Evolutionary conservation across 768 basidiomycete species (phyloP).

Genomic region (Cystoderma amianthinum): DNA sequence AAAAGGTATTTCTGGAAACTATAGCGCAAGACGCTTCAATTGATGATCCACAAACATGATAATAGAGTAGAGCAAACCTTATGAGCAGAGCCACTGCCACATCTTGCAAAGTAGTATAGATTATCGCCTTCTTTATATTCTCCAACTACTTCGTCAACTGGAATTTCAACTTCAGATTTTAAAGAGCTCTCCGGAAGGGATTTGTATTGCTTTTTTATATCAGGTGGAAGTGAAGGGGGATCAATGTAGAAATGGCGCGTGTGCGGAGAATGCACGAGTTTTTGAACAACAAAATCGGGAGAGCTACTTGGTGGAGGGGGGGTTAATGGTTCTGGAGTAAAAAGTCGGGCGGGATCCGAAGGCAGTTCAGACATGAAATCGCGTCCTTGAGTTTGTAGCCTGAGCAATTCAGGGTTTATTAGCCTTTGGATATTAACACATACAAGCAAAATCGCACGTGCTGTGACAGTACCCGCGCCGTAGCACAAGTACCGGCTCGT

Average conservation of each 20-base stretch:
- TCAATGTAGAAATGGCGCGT: slow-evolving; percentile 24
- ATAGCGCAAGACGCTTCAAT: slow-evolving; percentile 17
- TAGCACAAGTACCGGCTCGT: too few species aligned
- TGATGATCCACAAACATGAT: slow-evolving; percentile 5
- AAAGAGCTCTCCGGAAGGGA: slow-evolving; percentile 23
- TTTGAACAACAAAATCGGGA: neutral
- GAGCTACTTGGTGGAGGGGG: neutral
- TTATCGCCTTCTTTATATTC: slow-evolving; percentile 33
- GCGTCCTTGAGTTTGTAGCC: neutral
- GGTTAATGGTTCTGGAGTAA: slow-evolving; percentile 10
- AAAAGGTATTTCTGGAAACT: slow-evolving; percentile 41
- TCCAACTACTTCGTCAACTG: slow-evolving; percentile 46
- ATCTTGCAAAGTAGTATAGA: slow-evolving; percentile 58
- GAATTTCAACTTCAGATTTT: slow-evolving; percentile 21
- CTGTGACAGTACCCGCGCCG: too few species aligned
- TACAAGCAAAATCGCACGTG: too few species aligned
- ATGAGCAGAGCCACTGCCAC: slow-evolving; percentile 47
- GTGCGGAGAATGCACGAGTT: neutral
- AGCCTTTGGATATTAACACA: too few species aligned
- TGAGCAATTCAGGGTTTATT: too few species aligned
- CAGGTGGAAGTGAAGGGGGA: slow-evolving; percentile 27
- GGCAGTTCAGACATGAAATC: slow-evolving; percentile 9
- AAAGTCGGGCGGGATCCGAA: slow-evolving; percentile 12
- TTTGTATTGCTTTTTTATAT: slow-evolving; percentile 35
- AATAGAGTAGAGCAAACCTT: slow-evolving; percentile 33